Base-by-base conservation (phyloP, 78 protist species). In the Creolimax fragrantissima region DNA sequence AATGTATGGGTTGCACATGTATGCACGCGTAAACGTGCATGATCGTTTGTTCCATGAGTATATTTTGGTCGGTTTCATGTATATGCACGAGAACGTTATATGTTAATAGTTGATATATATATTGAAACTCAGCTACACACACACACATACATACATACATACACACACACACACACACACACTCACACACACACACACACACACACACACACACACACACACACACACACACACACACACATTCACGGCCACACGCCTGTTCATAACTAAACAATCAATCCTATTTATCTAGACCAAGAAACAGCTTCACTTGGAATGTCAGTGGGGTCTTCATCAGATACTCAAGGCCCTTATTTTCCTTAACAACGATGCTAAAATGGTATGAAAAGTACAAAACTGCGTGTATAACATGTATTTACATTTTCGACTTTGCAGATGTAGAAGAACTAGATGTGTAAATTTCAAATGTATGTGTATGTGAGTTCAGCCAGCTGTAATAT, bases 171-270 rank as follows among this genome's bases (percentile, higher is more conserved):
- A 41, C 89, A 41, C 39, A 85, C 89, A 6, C 89, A 4, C 2
- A 6, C 43, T 4, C 89, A 85, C 42, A 35, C 89, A 85, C 43
- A 35, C 89, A 6, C 89, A 35, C 89, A 6, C 43, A 6, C 89
- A 85, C 89, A 83, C 86, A 83, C 86, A 83, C 86, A 83, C 86
- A 83, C 86, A 83, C 86, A 83, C 86, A 83, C 86, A 83, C 86
- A 2, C 86, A 83, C 86, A 83, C 86, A 83, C 86, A 2, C 86
- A 83, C 86, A 83, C 86, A 83, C 86, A 2, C 2, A 83, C 86
- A 83, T 39, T 2, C 86, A 83, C 86, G 36, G 44, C 35, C 86
- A 83, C 86, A 83, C 2, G 36, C 2, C 35, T 45, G 7, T 45
- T 4, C 89, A 11, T 45, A 11, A 32, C 39, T 11, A 24, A 32